phyloP scores from a whole-genome alignment of 192 early-diverging fungal genomes.

The Gaertneriomyces sp. region DNA sequence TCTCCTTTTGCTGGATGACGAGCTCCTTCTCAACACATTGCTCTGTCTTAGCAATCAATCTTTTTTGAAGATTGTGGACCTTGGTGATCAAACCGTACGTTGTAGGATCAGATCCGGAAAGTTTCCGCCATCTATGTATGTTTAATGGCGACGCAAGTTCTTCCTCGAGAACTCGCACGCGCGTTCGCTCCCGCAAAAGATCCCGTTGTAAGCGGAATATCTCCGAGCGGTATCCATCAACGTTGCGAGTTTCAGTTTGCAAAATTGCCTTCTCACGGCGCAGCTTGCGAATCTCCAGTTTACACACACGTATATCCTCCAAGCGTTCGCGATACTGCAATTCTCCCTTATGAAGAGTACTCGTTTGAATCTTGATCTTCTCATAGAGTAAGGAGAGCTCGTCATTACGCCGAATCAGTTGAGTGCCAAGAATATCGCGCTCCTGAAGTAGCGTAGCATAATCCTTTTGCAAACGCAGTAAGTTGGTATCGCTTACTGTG shows the following conservation, averaged over 20 bases:
- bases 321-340: conserved; percentile 58
- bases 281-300: conserved; percentile 58
- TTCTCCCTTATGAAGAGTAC: conserved; percentile 61
- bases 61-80: conserved; percentile 58
- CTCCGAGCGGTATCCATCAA: conserved; percentile 51
- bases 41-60: conserved; percentile 60
- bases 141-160: conserved; percentile 65
- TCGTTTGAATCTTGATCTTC: conserved; percentile 62
- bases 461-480: conserved; percentile 56
- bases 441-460: conserved; percentile 56
- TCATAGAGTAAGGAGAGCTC: conserved; percentile 60
- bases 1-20: conserved; percentile 55
- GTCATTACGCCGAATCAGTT: conserved; percentile 57
- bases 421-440: conserved; percentile 58
- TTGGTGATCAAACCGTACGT: conserved; percentile 61
- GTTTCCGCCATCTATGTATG: conserved; percentile 60
- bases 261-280: conserved; percentile 57
- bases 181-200: conserved; percentile 50
- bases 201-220: conserved; percentile 59
- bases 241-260: conserved; percentile 57
- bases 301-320: conserved; percentile 61
- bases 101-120: conserved; percentile 56
- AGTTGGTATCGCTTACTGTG: conserved; percentile 47
- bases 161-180: conserved; percentile 63
- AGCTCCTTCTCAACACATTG: conserved; percentile 63